Evolutionary conservation across 2,329 filamentous ascomycete genomes (phyloP).

Genomic region (Cladophialophora chaetospira): DNA sequence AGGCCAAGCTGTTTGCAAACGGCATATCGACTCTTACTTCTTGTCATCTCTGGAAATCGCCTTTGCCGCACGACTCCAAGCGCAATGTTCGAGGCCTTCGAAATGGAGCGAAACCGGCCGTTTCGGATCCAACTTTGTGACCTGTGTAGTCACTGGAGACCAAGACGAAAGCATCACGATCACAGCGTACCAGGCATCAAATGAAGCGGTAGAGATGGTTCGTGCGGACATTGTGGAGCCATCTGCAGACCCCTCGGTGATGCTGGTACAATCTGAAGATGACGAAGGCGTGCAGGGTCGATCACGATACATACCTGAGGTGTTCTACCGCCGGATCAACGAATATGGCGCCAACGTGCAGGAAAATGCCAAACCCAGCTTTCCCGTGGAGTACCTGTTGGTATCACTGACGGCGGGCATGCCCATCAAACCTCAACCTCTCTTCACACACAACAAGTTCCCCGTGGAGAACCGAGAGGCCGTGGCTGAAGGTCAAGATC

Average conservation of each 20-base stretch:
- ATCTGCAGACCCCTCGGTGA: conserved; percentile 86
- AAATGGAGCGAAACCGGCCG: conserved; percentile 96
- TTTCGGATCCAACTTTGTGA: conserved; percentile 96
- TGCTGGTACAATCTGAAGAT: conserved; percentile 93
- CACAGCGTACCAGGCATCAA: conserved; percentile 91
- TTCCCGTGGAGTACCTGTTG: conserved; percentile 94
- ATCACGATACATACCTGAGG: conserved; percentile 90
- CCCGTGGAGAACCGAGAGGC: conserved; percentile 89
- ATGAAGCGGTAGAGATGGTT: conserved; percentile 96
- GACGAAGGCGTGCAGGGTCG: conserved; percentile 69
- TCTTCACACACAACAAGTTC: conserved; percentile 73
- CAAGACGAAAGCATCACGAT: conserved; percentile 85
- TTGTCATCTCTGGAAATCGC: conserved; percentile 88
- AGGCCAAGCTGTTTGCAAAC: conserved; percentile 88
- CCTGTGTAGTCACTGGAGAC: conserved; percentile 92
- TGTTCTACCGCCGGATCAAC: conserved; percentile 94
- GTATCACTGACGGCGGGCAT: conserved; percentile 97
- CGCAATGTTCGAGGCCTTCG: conserved; percentile 81
- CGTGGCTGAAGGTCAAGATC: conserved; percentile 83
- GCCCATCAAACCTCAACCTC: conserved; percentile 74
- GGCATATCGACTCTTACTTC: conserved; percentile 93
- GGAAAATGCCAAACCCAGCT: conserved; percentile 93
- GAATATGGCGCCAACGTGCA: conserved; percentile 96
- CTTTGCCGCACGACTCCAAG: conserved; percentile 86
- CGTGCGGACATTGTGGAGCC: conserved; percentile 92